Evolutionary conservation across 768 basidiomycete species (phyloP).

Genomic region (Plicaturopsis crispa): DNA sequence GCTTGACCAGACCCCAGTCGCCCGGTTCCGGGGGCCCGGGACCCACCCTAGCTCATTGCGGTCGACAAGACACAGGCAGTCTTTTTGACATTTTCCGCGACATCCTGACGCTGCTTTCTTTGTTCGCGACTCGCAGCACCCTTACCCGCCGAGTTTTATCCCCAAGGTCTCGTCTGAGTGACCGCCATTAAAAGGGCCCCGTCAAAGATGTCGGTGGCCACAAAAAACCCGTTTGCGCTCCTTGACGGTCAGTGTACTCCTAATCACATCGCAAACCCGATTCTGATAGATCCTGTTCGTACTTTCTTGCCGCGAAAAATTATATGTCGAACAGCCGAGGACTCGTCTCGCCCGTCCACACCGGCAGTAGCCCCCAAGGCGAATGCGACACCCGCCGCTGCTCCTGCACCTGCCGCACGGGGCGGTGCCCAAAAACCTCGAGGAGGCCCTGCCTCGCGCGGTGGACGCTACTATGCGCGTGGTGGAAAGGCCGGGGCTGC

Average conservation of each 20-base stretch:
- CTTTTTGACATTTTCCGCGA: too few relatives aligned
- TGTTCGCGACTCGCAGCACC: too few relatives aligned
- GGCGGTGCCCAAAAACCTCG: constrained; percentile 37
- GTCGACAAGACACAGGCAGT: too few relatives aligned
- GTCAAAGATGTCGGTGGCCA: constrained; percentile 86
- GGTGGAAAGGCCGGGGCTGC: constrained; percentile 43
- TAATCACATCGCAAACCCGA: neutral
- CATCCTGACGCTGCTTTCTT: too few relatives aligned
- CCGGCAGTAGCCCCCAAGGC: constrained; percentile 21
- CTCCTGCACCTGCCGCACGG: constrained; percentile 28
- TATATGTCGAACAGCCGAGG: constrained; percentile 30
- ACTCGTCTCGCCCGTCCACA: constrained; percentile 34
- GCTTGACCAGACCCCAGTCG: constrained; percentile 39
- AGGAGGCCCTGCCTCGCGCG: constrained; percentile 55
- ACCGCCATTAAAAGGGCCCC: constrained; percentile 42
- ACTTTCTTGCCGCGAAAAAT: constrained; percentile 9
- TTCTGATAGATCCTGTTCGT: constrained; percentile 3
- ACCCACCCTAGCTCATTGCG: constrained; percentile 9
- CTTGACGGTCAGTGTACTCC: constrained; percentile 54
- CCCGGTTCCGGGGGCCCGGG: constrained; percentile 11
- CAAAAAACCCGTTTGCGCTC: constrained; percentile 79
- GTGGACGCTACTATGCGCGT: constrained; percentile 63
- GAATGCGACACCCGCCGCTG: constrained; percentile 13
- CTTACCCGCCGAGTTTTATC: too few relatives aligned
- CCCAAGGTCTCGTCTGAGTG: too few relatives aligned